Evolutionary conservation across 2,329 filamentous ascomycete species (phyloP).

Genomic region (Hypoxylon sp.): DNA sequence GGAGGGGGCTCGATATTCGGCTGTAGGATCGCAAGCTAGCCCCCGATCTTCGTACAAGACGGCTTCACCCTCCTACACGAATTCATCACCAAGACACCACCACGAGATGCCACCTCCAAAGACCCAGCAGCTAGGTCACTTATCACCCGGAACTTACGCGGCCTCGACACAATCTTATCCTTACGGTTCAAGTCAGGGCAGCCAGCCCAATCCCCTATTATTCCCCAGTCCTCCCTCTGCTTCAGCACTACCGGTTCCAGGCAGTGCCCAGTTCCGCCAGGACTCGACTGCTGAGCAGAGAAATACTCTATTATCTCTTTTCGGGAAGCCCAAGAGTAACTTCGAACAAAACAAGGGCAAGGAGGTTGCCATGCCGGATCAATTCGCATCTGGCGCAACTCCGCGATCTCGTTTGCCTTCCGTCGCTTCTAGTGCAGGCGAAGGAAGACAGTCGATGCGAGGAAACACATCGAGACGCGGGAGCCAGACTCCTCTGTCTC

Average conservation of each 20-base stretch:
- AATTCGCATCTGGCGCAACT: constrained; percentile 42
- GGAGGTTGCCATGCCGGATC: constrained; percentile 50
- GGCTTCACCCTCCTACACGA: constrained; percentile 33
- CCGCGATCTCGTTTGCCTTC: constrained; percentile 60
- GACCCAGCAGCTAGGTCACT: constrained; percentile 41
- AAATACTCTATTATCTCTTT: constrained; percentile 71
- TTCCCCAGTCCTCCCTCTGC: constrained; percentile 50
- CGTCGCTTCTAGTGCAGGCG: constrained; percentile 60
- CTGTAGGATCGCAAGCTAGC: constrained; percentile 44
- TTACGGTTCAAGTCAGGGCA: constrained; percentile 43
- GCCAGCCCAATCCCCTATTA: constrained; percentile 47
- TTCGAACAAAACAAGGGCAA: constrained; percentile 52
- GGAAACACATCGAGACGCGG: constrained; percentile 57
- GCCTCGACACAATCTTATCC: constrained; percentile 46
- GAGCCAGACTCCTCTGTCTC: constrained; percentile 71
- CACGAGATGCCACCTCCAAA: constrained; percentile 41
- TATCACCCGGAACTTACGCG: constrained; percentile 38
- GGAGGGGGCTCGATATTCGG: constrained; percentile 36
- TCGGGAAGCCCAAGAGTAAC: constrained; percentile 64
- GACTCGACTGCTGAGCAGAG: constrained; percentile 60
- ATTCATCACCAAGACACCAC: constrained; percentile 44
- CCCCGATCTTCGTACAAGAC: constrained; percentile 37
- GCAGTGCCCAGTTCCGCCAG: constrained; percentile 53
- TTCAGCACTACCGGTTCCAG: constrained; percentile 51
- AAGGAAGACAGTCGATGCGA: constrained; percentile 47